These are phyloP conservation scores for Diaporthe sp. DNA, from an alignment of 2,329 filamentous ascomycete species.

Conservation along the genomic window DNA sequence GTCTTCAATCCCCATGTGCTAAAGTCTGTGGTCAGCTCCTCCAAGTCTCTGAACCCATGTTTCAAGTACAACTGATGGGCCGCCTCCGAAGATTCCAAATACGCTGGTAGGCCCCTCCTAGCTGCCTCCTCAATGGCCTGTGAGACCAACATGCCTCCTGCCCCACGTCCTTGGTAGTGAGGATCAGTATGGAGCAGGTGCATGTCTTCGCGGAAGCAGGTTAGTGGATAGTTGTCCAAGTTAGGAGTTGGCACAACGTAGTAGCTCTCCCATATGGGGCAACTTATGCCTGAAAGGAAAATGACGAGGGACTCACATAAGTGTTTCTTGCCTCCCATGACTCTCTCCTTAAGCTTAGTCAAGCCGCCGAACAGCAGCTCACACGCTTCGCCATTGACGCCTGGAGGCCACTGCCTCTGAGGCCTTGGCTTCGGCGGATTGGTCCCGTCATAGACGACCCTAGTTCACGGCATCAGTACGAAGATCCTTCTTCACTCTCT, in stretches of 20 bases:
- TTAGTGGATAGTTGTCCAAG: background rate
- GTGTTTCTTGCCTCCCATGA: conserved; percentile 40
- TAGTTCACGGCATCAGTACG: background rate
- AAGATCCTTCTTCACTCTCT: too few species aligned
- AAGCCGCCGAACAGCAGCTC: conserved; percentile 44
- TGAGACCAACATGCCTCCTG: conserved; percentile 49
- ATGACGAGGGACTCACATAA: conserved; percentile 41
- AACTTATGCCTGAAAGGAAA: background rate
- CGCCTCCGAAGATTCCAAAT: conserved; percentile 49
- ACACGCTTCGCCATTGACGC: conserved; percentile 45
- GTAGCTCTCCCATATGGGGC: background rate
- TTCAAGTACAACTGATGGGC: conserved; percentile 51
- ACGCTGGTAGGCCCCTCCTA: conserved; percentile 46
- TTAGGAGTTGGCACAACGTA: background rate
- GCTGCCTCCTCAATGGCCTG: conserved; percentile 50
- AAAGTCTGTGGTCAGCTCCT: conserved; percentile 41
- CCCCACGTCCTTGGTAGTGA: conserved; percentile 52
- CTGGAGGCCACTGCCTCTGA: conserved; percentile 39
- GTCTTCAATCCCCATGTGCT: conserved; percentile 45
- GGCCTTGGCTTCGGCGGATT: conserved; percentile 36
- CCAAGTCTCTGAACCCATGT: conserved; percentile 51
- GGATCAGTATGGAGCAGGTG: conserved; percentile 52
- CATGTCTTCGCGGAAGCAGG: conserved; percentile 43
- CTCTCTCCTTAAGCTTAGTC: conserved; percentile 33
- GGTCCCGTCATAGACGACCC: conserved; percentile 31